Evolutionary conservation across 352 stramenopile genomes (phyloP), one percentile per base, ranked within the genome.

Genomic region (Pythium dissotocum): DNA sequence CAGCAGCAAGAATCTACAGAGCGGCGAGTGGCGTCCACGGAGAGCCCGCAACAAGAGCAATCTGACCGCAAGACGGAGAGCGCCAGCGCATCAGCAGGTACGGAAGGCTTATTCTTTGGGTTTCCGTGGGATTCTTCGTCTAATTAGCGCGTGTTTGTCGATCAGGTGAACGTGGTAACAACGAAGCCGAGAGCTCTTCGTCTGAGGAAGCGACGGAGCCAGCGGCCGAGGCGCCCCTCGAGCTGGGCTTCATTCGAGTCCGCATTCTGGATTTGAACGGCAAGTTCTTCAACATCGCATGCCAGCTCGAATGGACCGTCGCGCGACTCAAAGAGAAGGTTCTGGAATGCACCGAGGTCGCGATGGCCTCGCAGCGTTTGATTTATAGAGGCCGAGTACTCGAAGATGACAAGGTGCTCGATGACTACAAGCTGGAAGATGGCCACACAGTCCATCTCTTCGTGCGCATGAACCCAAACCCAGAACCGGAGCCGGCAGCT

Each of bases 391-490:
- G 93, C 30, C 88, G 89, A 35, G 88, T 97, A 53, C 79, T 98
- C 2, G 88, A 94, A 33, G 92, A 97, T 61, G 84, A 89, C 4
- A 69, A 83, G 36, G 55, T 73, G 5, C 75, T 98, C 7, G 75
- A 70, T 8, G 80, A 83, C 21, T 98, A 97, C 73, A 95, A 96
- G 53, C 82, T 98, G 4, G 91, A 98, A 62, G 82, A 97, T 44
- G 92, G 91, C 9, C 90, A 97, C 66, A 98, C 88, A 9, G 82
- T 98, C 48, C 93, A 98, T 69, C 75, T 97, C 63, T 96, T 98
- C 56, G 90, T 96, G 46, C 78, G 88, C 21, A 73, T 86, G 73
- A 78, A 77, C 1, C 75, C 76, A n/a, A 83, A 72, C 8, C 80
- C 83, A 5, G 86, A 93, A 44, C 71, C 82, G 0, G 82, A 93